Base-by-base conservation (phyloP, 306 rosid species). In the Alnus glutinosa region DNA sequence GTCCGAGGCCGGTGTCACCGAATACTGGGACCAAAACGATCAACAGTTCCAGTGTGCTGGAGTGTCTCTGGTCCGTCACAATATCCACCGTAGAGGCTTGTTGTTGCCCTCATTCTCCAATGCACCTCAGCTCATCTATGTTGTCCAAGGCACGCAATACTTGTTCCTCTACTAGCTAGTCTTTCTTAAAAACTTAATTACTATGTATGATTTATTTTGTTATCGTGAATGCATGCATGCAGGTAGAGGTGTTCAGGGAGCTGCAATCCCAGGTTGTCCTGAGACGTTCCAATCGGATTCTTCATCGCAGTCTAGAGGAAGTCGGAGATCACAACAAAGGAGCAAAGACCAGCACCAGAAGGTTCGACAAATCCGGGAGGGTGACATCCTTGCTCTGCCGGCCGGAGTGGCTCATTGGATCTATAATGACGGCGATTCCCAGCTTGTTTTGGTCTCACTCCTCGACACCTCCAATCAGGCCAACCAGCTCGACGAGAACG, bases 331-430 rank as follows among this genome's bases (percentile, higher is more conserved):
- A 15, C 73, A n/a, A 51, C 32, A 50, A 7, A 19, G 58, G 3
- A 54, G 61, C 49, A 76, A 71, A 64, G 87, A 83, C 67, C 71
- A 71, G 32, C 81, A 83, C 73, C 87, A 83, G 54, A 83, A 79
- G 73, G 75, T 83, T 37, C 81, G 74, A 23, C 36, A 5, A 2
- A 58, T 80, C 47, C 58, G 78, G 42, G 72, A 75, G 14, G 87
- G 83, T 5, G 83, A 79, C 49, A 32, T 76, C 77, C 42, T 83
- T 19, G 78, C 71, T 23, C 47, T 83, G 7, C 78, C 81, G 13
- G 71, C 83, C 34, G 83, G 83, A 54, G 64, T 74, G 55, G 83
- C 81, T 69, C 87, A 83, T 16, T 83, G 87, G 87, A 63, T 83
- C 11, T 76, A 71, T 18, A 83, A 83, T 32, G 48, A 68, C 0